Base-by-base conservation (phyloP, 345 rosid genomes). In the Balakata baccata region DNA sequence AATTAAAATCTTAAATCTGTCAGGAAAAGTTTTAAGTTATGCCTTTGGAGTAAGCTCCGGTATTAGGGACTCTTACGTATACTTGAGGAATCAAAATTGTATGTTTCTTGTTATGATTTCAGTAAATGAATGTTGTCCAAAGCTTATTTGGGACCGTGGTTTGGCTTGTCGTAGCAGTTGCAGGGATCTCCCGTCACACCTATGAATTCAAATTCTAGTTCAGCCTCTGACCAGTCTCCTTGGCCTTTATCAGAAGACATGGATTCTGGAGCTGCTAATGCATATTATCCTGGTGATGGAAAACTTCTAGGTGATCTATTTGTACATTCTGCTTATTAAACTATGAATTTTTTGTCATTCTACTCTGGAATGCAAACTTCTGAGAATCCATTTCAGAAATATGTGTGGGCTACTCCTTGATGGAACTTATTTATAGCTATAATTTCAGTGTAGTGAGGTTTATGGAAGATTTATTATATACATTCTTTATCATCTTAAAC, bases 131-230 rank as follows among this genome's bases (percentile, higher is more conserved):
- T 43, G 41, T 38, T 57, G 25, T 43, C 50, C 29, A 11, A 53
- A 66, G 53, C 74, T 77, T 66, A 71, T 29, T 52, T 69, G 29
- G 56, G 51, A 54, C 49, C 59, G 52, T 76, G 71, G 65, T 72
- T 77, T 76, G 75, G 67, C 47, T 73, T 79, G 49, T 83, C 34
- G 62, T 78, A 68, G 52, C 86, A 80, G 84, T 66, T 79, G 76
- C 97, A 91, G 84, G 89, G 83, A 81, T 81, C 94, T 75, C 89
- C 98, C 50, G 86, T 79, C 76, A 88, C 98, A 47, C 87, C 97
- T 69, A 79, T 83, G 74, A 91, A 89, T 81, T 92, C 98, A 81
- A 85, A 82, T 86, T 86, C 99, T 69, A 84, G 97, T 84, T 89
- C 96, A 77, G 71, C 77, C 70, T 86, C 92, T 64, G 92, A 92